Evolutionary conservation across 1,139 yeast species (phyloP), one percentile per base, ranked within the genome.

Genomic region (Pichia sorboxylosa): DNA sequence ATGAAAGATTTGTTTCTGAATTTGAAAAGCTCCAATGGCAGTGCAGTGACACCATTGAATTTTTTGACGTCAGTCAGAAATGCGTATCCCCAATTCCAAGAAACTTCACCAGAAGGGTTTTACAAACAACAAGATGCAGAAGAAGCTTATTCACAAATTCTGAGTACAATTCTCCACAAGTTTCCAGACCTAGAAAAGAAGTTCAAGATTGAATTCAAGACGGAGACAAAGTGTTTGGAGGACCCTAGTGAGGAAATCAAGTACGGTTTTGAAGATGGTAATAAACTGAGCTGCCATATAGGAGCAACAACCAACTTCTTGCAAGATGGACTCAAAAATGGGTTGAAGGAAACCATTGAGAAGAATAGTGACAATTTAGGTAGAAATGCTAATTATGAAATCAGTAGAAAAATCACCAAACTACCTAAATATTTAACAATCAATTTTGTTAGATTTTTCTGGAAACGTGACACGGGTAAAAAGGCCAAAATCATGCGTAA

Each of bases 101-200:
- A 90, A 52, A 69, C 62, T 39, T 73, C 71, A 32, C 66, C 67
- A 31, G 38, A 39, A 21, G 96, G 96, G 1, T 64, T 69, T 38
- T 81, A 69, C 53, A 85, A 82, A 54, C 98, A 90, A 59, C 99
- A 90, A 57, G 99, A 90, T 63, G 98, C 98, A 0, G 99, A 90
- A 59, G 99, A 90, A 54, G 82, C 92, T 17, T 85, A 76, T 59
- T 78, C 95, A 11, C 92, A 82, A 52, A 66, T 90, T 36, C 58
- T 87, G 42, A 60, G 64, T 29, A 58, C 68, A 22, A 56, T 84
- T 41, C 59, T 71, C 24, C 40, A 47, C n/a, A 59, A 64, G 34
- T 48, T 67, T 51, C 58, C 71, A 49, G 56, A 65, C 46, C 43
- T 75, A 23, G 72, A 73, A 33, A 70, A 73, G 42, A 64, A 60